Evolutionary conservation across 768 basidiomycete genomes (phyloP), one percentile per base, ranked within the genome.

Genomic region (Mycena pura): DNA sequence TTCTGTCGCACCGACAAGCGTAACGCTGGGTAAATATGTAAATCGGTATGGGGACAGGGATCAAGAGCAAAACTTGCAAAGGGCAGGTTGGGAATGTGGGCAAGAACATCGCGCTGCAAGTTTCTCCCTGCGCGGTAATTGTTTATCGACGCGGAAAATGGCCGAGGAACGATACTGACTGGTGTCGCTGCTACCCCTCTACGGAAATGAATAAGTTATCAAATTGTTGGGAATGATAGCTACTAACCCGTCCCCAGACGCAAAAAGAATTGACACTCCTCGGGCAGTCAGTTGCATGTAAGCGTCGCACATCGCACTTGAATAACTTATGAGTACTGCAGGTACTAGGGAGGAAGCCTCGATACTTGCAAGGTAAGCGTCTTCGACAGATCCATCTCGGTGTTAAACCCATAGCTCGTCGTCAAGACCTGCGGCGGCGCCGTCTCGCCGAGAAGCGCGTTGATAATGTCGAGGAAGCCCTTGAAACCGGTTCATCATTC

Each of bases 321-420:
- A 48, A 27, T 17, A 10, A 11, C n/a, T 6, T 10, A 38, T 56
- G 28, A 48, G 49, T n/a, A 3, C n/a, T 36, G 34, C 34, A 21
- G 2, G 17, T 19, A 0, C 3, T 3, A 13, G 22, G 13, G 9
- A 25, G 8, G 34, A 24, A 36, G 31, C 9, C 6, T 2, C 31
- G 24, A 15, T 7, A 52, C 63, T 4, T 13, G 60, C 63, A 65
- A 44, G 40, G 64, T 65, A 14, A 65, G 57, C 7, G 45, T 0
- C 44, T 62, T 55, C 0, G 64, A 65, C n/a, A 65, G 57, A 15
- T 40, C 77, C 8, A 79, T 77, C 63, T 83, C 81, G 34, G 84
- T 84, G 43, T 80, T 72, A 24, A 84, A 81, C 1, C 74, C 79
- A 63, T 85, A 85, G 57, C 78, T 80, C 0, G 80, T 85, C 1